Base-by-base conservation (phyloP, 305 asterid species). In the Solanum hybrid region DNA sequence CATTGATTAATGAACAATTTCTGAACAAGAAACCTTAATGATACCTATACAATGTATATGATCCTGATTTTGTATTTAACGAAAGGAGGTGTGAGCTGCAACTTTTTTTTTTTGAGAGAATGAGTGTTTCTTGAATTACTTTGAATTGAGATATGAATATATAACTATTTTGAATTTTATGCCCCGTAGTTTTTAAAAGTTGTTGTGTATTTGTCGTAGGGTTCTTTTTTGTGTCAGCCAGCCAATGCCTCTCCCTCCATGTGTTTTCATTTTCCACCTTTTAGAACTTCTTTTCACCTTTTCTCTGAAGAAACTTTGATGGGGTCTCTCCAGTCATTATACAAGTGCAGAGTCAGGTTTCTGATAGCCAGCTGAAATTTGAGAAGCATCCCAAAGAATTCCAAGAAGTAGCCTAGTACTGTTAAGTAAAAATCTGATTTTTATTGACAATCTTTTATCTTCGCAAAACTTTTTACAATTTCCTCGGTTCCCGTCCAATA, bases 301-400 rank as follows among this genome's bases (percentile, higher is more conserved):
- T 82, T 82, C 6, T n/a, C 35, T 78, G 79, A 24, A 34, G 37
- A 14, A 56, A 40, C 36, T 81, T 13, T 40, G 37, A 17, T 80
- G 71, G 86, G 86, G 71, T 42, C 8, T 42, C 27, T 81, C 45
- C 36, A 42, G 38, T 81, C 87, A 27, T 82, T 82, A 82, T 37
- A 82, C 19, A 15, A 87, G 24, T 93, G 92, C 94, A 91, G 91
- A 91, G 80, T 87, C 24, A 89, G 71, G 89, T 75, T 89, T 84
- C 90, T 79, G 78, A 91, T 90, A 13, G 36, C 93, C 95, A 93
- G 92, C 89, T 94, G 95, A 92, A 88, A 36, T 72, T 51, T 72
- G 77, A 89, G 93, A 89, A 90, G 93, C 89, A 91, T 91, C 92
- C 90, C 88, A 89, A 34, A 88, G 40, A 80, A 38, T 80, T 26